These are phyloP conservation scores for Skeletonema costatum DNA, from an alignment of 108 stramenopile species.

Conservation along the genomic window DNA sequence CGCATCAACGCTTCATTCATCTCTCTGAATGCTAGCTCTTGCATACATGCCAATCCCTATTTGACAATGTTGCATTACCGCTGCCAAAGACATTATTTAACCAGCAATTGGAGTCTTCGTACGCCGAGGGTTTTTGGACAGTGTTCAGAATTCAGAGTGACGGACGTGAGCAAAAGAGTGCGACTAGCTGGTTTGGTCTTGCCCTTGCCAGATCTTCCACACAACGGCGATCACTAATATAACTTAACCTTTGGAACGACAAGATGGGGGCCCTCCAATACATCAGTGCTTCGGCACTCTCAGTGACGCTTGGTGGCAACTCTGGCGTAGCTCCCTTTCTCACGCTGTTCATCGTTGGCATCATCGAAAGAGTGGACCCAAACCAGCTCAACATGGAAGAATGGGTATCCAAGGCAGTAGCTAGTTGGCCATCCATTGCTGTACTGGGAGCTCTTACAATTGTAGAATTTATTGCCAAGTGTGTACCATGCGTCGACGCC, in stretches of 20 bases:
- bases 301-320: conserved; percentile 55
- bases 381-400: conserved; percentile 40
- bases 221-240: background rate
- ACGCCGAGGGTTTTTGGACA: no score
- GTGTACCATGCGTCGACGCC: conserved; percentile 54
- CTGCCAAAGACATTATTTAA: no score
- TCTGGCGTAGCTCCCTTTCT: conserved; percentile 57
- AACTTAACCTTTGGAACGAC: background rate
- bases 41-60: background rate
- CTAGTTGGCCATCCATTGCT: conserved; percentile 38
- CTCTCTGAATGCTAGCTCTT: background rate
- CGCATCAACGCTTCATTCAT: background rate
- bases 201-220: no score
- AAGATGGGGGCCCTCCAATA: background rate
- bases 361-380: conserved; percentile 26
- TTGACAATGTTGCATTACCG: no score
- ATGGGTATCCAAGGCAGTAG: conserved; percentile 42
- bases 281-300: conserved; percentile 38
- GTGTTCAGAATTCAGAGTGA: no score
- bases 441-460: conserved; percentile 33
- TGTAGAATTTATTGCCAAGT: conserved; percentile 49
- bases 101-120: background rate
- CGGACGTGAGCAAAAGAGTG: no score
- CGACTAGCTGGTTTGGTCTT: no score
- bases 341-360: conserved; percentile 50